Conservation (phyloP, 352 stramenopile genomes). For the Globisporangium irregulare region DNA sequence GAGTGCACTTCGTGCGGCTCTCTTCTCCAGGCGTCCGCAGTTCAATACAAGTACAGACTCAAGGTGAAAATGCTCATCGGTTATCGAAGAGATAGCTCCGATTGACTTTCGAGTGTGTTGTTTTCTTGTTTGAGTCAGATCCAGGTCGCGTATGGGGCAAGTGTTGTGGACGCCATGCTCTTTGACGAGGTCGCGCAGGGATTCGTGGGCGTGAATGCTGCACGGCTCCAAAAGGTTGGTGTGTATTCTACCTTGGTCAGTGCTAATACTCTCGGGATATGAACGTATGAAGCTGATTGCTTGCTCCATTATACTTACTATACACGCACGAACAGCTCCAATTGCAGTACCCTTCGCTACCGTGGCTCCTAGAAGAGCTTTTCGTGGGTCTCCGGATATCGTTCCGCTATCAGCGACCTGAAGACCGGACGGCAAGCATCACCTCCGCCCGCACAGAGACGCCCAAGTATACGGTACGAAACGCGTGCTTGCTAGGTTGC, state of each 20-base stretch:
- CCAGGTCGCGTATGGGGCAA: constrained; percentile 31
- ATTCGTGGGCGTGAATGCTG: constrained; percentile 35
- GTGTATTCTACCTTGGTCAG: not conserved
- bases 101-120: not conserved
- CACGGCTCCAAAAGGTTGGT: constrained; percentile 20
- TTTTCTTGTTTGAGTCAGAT: constrained; percentile 22
- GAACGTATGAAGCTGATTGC: not conserved
- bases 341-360: constrained; percentile 33
- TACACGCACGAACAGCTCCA: constrained; percentile 22
- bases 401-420: constrained; percentile 42
- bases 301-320: not conserved
- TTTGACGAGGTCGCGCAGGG: constrained; percentile 46
- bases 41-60: constrained; percentile 52
- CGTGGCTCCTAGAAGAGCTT: constrained; percentile 44
- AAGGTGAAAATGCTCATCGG: constrained; percentile 23
- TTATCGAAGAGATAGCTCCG: not conserved
- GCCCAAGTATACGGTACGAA: constrained; percentile 28
- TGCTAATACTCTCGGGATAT: not conserved
- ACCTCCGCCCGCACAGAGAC: constrained; percentile 17
- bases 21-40: constrained; percentile 15
- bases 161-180: constrained; percentile 38
- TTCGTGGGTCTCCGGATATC: constrained; percentile 46
- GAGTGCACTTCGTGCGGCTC: constrained; percentile 33
- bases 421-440: constrained; percentile 17
- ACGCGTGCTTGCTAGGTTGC: constrained; percentile 8